phyloP scores from a whole-genome alignment of 2,329 filamentous ascomycete species.

The Nemania abortiva region DNA sequence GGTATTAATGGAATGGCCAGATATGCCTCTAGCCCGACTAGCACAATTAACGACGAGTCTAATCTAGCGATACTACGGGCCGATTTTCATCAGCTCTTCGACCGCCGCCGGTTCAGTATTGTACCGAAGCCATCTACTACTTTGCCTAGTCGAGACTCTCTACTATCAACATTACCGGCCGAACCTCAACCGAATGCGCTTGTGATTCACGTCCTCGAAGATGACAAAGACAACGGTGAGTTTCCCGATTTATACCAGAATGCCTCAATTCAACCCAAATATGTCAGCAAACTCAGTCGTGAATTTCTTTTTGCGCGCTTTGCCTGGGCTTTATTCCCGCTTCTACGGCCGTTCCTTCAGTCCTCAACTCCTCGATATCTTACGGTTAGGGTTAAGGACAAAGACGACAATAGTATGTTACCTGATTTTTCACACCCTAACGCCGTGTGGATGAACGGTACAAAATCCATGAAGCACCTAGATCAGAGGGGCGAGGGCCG shows the following conservation, averaged over 20 bases:
- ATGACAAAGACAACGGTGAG: not conserved
- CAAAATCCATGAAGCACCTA: not conserved
- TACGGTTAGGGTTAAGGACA: not conserved
- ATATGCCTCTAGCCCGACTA: not conserved
- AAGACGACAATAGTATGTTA: not conserved
- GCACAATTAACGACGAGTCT: constrained; percentile 1
- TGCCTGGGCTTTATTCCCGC: not conserved
- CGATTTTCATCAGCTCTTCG: not conserved
- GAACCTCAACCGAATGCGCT: not conserved
- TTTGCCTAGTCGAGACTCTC: not conserved
- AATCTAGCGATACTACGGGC: not conserved
- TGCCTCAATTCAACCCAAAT: not conserved
- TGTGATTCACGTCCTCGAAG: not conserved
- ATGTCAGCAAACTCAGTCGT: not conserved
- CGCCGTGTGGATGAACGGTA: not conserved
- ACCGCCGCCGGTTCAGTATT: not conserved
- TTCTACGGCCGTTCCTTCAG: not conserved
- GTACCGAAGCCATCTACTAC: not conserved
- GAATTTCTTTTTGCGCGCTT: constrained; percentile 4
- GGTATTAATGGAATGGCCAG: not conserved
- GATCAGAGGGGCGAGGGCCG: not conserved
- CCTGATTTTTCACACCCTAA: not conserved
- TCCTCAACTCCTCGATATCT: not conserved
- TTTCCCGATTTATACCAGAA: not conserved
- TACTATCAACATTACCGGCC: not conserved